Conservation (phyloP, 2,329 filamentous ascomycete genomes). For the Sporothrix brasiliensis region DNA sequence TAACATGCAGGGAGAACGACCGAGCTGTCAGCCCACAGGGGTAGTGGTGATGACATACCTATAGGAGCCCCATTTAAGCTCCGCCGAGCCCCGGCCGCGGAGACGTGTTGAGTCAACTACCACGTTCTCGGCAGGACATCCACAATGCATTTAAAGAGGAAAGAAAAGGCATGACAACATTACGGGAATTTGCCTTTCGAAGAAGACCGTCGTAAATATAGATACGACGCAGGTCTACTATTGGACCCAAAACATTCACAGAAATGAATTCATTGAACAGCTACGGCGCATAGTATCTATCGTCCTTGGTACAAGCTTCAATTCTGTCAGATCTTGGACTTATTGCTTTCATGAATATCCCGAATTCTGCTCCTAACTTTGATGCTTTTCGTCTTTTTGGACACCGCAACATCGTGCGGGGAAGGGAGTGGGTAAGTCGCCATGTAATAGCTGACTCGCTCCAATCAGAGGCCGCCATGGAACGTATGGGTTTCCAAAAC, state of each 20-base stretch:
- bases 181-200: neutral
- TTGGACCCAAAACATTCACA: too few relatives aligned
- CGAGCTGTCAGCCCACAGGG: neutral
- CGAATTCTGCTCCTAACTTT: too few relatives aligned
- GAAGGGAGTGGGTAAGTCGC: neutral
- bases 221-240: too few relatives aligned
- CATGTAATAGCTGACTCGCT: neutral
- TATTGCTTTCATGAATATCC: too few relatives aligned
- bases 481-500: neutral
- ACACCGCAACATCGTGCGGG: too few relatives aligned
- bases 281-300: too few relatives aligned
- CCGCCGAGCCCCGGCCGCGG: neutral
- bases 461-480: neutral
- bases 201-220: too few relatives aligned
- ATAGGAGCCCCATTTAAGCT: constrained; percentile 8
- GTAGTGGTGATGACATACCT: neutral
- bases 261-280: too few relatives aligned
- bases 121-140: neutral
- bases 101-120: constrained; percentile 1
- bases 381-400: too few relatives aligned
- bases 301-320: too few relatives aligned
- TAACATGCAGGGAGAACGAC: neutral
- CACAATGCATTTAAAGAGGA: neutral
- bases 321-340: too few relatives aligned
- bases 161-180: too few relatives aligned